Evolutionary conservation across 2,329 filamentous ascomycete genomes (phyloP), one percentile per base, ranked within the genome.

Genomic region (Colletotrichum brevisporum): DNA sequence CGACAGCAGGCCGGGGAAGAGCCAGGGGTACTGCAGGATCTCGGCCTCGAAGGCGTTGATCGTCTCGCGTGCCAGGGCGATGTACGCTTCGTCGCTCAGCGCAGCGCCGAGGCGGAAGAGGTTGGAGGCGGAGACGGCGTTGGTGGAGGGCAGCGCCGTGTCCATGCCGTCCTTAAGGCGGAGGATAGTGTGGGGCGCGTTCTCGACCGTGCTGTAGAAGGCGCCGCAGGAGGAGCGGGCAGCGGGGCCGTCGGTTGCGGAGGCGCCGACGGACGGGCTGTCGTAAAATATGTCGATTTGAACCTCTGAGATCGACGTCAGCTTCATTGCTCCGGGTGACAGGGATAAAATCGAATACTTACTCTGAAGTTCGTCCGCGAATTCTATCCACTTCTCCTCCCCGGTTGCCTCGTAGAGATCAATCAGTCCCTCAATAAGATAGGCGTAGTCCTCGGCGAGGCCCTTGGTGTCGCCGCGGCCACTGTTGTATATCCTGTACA

Each of bases 81-180:
- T 85, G 75, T 94, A 95, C 3, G 80, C 79, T 2, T 89, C 82
- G 71, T 94, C 90, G 54, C 89, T 88, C 0, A 97, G 84, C 2
- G 97, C 78, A 6, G 87, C 86, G 13, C 89, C 89, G 4, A 98
- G 88, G 0, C 94, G 90, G 81, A 96, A 92, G n/a, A 98, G 84
- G 76, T 98, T 98, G 16, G 89, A 87, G 0, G 94, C 93, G n/a
- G 92, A 92, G 6, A 95, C 88, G 47, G 94, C 94, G 77, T 99
- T 99, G 59, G 93, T 92, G 0, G 94, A 96, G 0, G 96, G 96
- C 69, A 96, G 92, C 1, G 94, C 91, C 5, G 94, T 94, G 79
- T 99, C 96, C 88, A 98, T 98, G 72, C 94, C 96, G 71, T 97
- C 94, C 81, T 99, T 99, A 57, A 98, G 88, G 26, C 95, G 91